Conservation (phyloP, 1,284 basidiomycete species). For the Meira nashicola region DNA sequence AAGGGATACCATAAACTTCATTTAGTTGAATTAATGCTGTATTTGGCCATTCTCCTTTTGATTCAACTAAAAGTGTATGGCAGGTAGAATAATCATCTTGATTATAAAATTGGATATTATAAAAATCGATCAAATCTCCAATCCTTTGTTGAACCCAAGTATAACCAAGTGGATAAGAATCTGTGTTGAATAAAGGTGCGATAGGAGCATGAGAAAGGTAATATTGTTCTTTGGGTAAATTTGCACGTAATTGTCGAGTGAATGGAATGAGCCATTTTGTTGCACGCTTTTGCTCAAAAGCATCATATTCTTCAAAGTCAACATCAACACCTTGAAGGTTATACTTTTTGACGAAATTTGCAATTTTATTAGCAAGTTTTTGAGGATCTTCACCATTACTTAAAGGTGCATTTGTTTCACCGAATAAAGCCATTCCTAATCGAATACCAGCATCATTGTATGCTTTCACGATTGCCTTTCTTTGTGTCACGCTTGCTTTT, state of each 20-base stretch:
- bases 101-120: constrained; percentile 2
- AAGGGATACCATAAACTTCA: background rate
- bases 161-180: background rate
- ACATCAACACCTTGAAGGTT: constrained; percentile 61
- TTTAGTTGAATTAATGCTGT: background rate
- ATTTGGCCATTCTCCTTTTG: background rate
- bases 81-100: constrained; percentile 3
- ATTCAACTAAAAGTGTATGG: background rate
- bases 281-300: constrained; percentile 21
- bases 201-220: background rate
- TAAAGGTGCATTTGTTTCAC: constrained; percentile 60
- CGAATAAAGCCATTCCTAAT: constrained; percentile 48
- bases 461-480: constrained; percentile 46
- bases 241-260: background rate
- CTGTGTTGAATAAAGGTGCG: constrained; percentile 1
- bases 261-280: constrained; percentile 34
- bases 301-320: constrained; percentile 59
- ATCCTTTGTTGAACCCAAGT: background rate
- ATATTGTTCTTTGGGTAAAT: background rate
- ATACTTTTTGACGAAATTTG: constrained; percentile 56
- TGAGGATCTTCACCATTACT: background rate
- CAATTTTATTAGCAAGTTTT: constrained; percentile 27
- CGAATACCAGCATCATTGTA: constrained; percentile 57
- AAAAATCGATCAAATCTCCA: constrained; percentile 1
- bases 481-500: constrained; percentile 32